These are phyloP conservation scores for Cordyceps fumosorosea DNA, from an alignment of 2,329 filamentous ascomycete species.

Conservation along the genomic window DNA sequence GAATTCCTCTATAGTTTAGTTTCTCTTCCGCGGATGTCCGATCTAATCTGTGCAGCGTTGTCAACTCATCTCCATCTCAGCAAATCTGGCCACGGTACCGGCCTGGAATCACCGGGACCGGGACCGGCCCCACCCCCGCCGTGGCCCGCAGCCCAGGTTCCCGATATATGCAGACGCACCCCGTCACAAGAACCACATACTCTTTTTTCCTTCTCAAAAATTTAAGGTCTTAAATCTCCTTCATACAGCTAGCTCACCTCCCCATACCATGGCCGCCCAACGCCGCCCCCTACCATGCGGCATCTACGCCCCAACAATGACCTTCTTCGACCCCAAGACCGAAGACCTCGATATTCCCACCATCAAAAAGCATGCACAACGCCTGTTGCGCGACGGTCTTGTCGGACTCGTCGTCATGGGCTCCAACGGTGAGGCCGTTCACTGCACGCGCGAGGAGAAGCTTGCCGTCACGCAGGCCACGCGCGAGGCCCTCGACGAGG, in stretches of 20 bases:
- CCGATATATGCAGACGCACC: background rate
- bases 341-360: slow-evolving; percentile 77
- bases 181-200: background rate
- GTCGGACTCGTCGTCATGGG: slow-evolving; percentile 82
- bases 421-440: slow-evolving; percentile 84
- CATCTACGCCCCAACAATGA: slow-evolving; percentile 86
- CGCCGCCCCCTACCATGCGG: slow-evolving; percentile 63
- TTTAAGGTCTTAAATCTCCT: background rate
- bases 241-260: background rate
- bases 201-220: background rate
- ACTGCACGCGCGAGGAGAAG: slow-evolving; percentile 75
- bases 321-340: slow-evolving; percentile 77
- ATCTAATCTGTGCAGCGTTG: background rate
- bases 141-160: background rate
- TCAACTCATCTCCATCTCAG: background rate
- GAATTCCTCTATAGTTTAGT: background rate
- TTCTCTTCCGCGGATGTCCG: background rate
- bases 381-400: slow-evolving; percentile 69
- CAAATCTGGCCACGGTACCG: background rate
- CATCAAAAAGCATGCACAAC: slow-evolving; percentile 74
- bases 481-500: slow-evolving; percentile 72
- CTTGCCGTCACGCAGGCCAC: slow-evolving; percentile 68
- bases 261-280: slow-evolving; percentile 22
- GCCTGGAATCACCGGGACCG: background rate
- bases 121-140: slow-evolving; percentile 8